Evolutionary conservation across 768 basidiomycete species (phyloP).

Genomic region (Auriscalpium orientale): DNA sequence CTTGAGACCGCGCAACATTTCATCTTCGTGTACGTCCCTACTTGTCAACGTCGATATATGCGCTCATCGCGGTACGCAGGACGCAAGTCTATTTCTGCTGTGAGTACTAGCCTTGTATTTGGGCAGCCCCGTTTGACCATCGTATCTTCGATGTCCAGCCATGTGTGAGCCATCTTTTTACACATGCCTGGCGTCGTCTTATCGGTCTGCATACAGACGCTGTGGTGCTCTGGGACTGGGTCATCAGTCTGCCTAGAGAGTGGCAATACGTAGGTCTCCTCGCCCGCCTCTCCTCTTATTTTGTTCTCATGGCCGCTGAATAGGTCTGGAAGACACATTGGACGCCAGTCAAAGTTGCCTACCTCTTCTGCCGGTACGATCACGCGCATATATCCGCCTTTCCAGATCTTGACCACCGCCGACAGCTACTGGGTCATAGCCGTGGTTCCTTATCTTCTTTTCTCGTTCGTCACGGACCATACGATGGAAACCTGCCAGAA

Average conservation of each 20-base stretch:
- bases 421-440: constrained; percentile 75
- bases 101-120: constrained; percentile 34
- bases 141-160: constrained; percentile 13
- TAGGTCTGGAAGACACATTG: constrained; percentile 80
- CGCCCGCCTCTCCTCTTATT: constrained; percentile 1
- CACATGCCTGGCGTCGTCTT: not conserved
- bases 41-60: not conserved
- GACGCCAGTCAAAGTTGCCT: constrained; percentile 79
- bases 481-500: constrained; percentile 52
- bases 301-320: not conserved
- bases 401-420: not conserved
- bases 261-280: constrained; percentile 56
- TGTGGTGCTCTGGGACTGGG: constrained; percentile 81
- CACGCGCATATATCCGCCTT: not conserved
- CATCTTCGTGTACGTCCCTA: constrained; percentile 54
- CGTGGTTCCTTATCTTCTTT: constrained; percentile 73
- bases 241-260: constrained; percentile 69
- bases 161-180: constrained; percentile 47
- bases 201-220: constrained; percentile 41
- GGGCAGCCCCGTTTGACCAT: constrained; percentile 22
- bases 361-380: constrained; percentile 74
- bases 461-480: constrained; percentile 69
- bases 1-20: constrained; percentile 61
- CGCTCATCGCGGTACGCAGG: constrained; percentile 17
- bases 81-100: constrained; percentile 81